Evolutionary conservation across 1,284 basidiomycete genomes (phyloP), one percentile per base, ranked within the genome.

Genomic region (Fomitopsis pinicola): DNA sequence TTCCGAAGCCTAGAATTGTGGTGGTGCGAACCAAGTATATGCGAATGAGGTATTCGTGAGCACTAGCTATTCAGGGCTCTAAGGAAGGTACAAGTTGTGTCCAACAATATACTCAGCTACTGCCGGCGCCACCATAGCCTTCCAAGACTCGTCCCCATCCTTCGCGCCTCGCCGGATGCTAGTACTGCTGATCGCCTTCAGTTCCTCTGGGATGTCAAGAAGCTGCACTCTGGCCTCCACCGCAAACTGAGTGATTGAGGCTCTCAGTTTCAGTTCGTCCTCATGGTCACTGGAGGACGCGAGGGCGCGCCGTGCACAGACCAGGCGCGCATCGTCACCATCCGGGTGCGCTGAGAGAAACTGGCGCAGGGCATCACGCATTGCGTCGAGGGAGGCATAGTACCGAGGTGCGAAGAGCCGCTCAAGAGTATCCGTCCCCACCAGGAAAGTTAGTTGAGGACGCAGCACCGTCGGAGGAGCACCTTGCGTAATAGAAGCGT

Each of bases 371-470:
- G 84, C 79, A 5, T 66, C 63, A 50, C 76, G 67, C 86, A 95
- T 93, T 5, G 67, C 72, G 2, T 73, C 70, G 26, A 78, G 76
- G 53, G 82, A 80, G 2, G 75, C 73, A 69, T 98, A 98, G 74
- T 95, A 98, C 42, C 85, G 84, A 0, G 87, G 83, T 15, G 89
- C 84, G 61, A 97, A 88, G 56, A 98, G 83, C 8, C 97, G 87
- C 60, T 88, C 84, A 35, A 98, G 81, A 1, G 97, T 99, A 71
- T 99, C 97, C 59, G 87, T 85, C 9, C 96, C 96, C 59, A 97
- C 65, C 28, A 71, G 68, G 58, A 67, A 63, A 26, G 67, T 64
- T 54, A 68, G 58, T 58, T 63, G 63, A 26, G 65, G 62, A 10
- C 30, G 19, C 28, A 56, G n/a, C 35, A 61, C 53, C 42, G 59